Percentiles rank a stretch among this genome's conserved stretches.
Conservation (phyloP, 164 flowering plant genomes). For the Platanus orientalis region DNA sequence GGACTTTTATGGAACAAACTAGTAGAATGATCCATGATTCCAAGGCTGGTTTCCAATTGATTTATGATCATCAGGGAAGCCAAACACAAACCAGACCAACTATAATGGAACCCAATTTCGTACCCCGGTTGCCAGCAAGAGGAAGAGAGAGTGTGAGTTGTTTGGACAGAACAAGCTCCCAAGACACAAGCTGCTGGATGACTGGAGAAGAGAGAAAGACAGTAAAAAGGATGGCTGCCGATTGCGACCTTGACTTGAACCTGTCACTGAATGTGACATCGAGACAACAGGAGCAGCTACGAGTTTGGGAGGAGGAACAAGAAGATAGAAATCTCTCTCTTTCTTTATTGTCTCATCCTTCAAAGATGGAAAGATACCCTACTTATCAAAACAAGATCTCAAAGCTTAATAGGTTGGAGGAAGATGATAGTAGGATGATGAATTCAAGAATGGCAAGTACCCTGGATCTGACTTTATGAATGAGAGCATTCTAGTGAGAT, state of each 20-base stretch:
- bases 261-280: slow-evolving; percentile 40
- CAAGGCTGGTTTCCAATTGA: slow-evolving; percentile 12
- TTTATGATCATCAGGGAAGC: background rate
- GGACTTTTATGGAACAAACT: slow-evolving; percentile 8
- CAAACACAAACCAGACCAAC: slow-evolving; percentile 13
- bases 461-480: slow-evolving; percentile 92
- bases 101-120: slow-evolving; percentile 12
- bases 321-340: slow-evolving; percentile 37
- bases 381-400: background rate
- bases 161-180: background rate
- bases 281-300: slow-evolving; percentile 2
- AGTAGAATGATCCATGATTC: slow-evolving; percentile 7
- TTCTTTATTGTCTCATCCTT: slow-evolving; percentile 30
- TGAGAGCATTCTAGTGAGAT: slow-evolving; percentile 7
- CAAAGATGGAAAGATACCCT: slow-evolving; percentile 2
- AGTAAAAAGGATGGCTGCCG: slow-evolving; percentile 32
- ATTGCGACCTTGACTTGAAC: slow-evolving; percentile 43
- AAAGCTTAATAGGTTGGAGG: slow-evolving; percentile 31
- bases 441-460: slow-evolving; percentile 47
- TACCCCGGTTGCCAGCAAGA: slow-evolving; percentile 9
- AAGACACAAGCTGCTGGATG: background rate
- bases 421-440: slow-evolving; percentile 9
- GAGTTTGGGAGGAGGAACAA: slow-evolving; percentile 14
- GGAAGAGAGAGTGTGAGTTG: background rate
- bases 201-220: slow-evolving; percentile 11